These are phyloP conservation scores for Oidiodendron maius DNA, from an alignment of 495 filamentous ascomycete species.

Conservation along the genomic window DNA sequence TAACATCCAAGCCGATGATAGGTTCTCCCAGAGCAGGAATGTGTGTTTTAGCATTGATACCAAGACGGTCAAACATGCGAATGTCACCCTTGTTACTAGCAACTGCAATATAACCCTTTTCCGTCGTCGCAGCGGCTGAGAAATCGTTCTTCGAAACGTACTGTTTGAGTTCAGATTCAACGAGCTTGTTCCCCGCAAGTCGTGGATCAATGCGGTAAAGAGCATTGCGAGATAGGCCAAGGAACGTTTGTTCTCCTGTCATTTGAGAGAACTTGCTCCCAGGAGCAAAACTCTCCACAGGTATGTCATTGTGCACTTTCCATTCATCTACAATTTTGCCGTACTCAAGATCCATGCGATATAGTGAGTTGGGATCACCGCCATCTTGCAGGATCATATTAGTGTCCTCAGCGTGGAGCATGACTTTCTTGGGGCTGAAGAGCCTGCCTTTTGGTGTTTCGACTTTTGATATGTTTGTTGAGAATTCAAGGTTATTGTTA, in stretches of 20 bases:
- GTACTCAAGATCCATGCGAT: slow-evolving; percentile 95
- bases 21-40: slow-evolving; percentile 93
- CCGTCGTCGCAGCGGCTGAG: slow-evolving; percentile 86
- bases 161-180: slow-evolving; percentile 87
- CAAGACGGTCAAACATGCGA: slow-evolving; percentile 90
- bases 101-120: slow-evolving; percentile 93
- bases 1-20: slow-evolving; percentile 91
- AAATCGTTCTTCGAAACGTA: slow-evolving; percentile 96
- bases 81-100: slow-evolving; percentile 97
- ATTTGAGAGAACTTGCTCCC: slow-evolving; percentile 99
- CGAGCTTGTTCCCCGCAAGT: slow-evolving; percentile 83
- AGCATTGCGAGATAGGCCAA: slow-evolving; percentile 86
- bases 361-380: slow-evolving; percentile 84
- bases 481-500: slow-evolving; percentile 90
- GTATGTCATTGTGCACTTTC: slow-evolving; percentile 98
- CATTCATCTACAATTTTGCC: slow-evolving; percentile 99
- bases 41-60: slow-evolving; percentile 95
- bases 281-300: slow-evolving; percentile 82
- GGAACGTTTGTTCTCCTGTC: slow-evolving; percentile 90
- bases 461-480: slow-evolving; percentile 96
- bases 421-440: slow-evolving; percentile 95
- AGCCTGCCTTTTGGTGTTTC: slow-evolving; percentile 80
- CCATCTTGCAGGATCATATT: slow-evolving; percentile 89
- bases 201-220: slow-evolving; percentile 94
- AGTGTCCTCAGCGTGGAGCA: slow-evolving; percentile 89